Conservation (phyloP, 1,284 basidiomycete genomes). For the Thecaphora thlaspeos region DNA sequence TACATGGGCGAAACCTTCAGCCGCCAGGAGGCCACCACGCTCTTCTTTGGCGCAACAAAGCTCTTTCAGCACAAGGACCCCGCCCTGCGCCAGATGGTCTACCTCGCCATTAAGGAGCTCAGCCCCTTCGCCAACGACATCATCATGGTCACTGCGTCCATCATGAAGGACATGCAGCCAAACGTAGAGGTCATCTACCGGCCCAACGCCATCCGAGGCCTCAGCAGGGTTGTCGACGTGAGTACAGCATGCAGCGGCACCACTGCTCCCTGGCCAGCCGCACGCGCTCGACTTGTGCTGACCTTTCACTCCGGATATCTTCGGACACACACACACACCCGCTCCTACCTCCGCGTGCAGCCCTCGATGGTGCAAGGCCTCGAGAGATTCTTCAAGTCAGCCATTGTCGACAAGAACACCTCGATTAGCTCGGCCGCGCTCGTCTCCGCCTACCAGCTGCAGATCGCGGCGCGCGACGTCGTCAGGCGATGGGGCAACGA, state of each 20-base stretch:
- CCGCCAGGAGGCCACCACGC: conserved; percentile 91
- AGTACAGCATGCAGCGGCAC: conserved; percentile 61
- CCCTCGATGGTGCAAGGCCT: conserved; percentile 97
- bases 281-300: too few species aligned
- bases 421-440: conserved; percentile 94
- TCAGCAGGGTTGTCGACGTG: conserved; percentile 96
- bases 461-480: conserved; percentile 86
- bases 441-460: conserved; percentile 95
- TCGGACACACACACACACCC: too few species aligned
- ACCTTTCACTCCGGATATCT: too few species aligned
- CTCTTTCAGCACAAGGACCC: conserved; percentile 99
- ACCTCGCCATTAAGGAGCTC: conserved; percentile 97
- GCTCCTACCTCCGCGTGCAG: conserved; percentile 59
- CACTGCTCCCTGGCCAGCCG: too few species aligned
- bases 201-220: conserved; percentile 92
- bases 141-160: conserved; percentile 99
- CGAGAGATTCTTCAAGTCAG: conserved; percentile 98
- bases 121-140: conserved; percentile 91
- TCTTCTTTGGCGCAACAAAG: conserved; percentile 99
- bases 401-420: conserved; percentile 94
- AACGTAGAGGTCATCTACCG: conserved; percentile 98
- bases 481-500: conserved; percentile 91
- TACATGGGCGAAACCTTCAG: conserved; percentile 94
- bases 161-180: conserved; percentile 99
- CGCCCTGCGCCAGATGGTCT: conserved; percentile 95